Evolutionary conservation across 306 rosid species (phyloP).

Genomic region (Coriaria nepalensis): DNA sequence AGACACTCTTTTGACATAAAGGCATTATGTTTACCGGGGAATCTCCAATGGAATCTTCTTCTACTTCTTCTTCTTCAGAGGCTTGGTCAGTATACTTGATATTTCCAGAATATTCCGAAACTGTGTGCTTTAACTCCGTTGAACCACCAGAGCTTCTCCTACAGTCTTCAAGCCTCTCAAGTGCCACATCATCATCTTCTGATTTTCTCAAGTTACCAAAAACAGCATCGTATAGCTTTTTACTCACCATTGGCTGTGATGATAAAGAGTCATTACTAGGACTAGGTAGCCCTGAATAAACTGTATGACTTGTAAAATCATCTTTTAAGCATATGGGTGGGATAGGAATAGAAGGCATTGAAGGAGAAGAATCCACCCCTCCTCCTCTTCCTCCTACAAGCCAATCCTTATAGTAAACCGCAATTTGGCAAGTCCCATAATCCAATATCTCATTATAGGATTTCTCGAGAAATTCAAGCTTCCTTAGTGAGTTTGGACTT

Average conservation of each 20-base stretch:
- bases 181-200: conserved; percentile 16
- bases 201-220: conserved; percentile 27
- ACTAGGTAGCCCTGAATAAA: conserved; percentile 31
- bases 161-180: conserved; percentile 17
- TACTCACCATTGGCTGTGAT: conserved; percentile 57
- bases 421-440: conserved; percentile 45
- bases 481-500: conserved; percentile 31
- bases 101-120: conserved; percentile 22
- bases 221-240: conserved; percentile 53
- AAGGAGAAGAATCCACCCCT: conserved; percentile 51
- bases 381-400: conserved; percentile 66
- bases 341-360: conserved; percentile 39
- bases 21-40: conserved; percentile 13
- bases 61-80: conserved; percentile 26
- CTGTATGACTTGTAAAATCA: conserved; percentile 25
- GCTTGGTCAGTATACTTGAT: conserved; percentile 24
- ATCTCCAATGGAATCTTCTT: conserved; percentile 28
- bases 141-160: conserved; percentile 32
- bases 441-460: conserved; percentile 53
- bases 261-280: conserved; percentile 35
- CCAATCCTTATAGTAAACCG: conserved; percentile 79
- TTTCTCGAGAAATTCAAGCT: conserved; percentile 34
- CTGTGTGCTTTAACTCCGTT: conserved; percentile 23
- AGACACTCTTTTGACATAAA: too few relatives aligned
- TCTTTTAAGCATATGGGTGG: conserved; percentile 31